Percentiles rank a stretch among this genome's conserved stretches.
Conservation (phyloP, 768 basidiomycete species). For the Lanmaoa pseudosensibilis region DNA sequence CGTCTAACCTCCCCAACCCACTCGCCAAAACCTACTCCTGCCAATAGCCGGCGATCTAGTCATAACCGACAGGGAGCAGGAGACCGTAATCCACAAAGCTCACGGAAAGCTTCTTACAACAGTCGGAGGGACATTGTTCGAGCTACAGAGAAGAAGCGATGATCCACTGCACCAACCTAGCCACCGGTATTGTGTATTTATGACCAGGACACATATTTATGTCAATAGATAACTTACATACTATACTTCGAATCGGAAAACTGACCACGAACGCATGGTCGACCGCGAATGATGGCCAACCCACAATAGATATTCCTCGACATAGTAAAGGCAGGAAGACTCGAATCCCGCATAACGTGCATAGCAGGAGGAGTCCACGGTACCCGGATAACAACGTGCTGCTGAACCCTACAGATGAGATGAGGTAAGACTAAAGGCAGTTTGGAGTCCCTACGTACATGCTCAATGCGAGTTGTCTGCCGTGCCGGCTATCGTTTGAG, state of each 20-base stretch:
- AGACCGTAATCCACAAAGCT: conserved; percentile 10
- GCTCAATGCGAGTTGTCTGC: conserved; percentile 14
- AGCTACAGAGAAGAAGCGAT: conserved; percentile 5
- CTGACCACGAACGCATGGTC: not conserved
- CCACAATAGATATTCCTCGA: conserved; percentile 1
- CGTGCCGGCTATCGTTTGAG: conserved; percentile 28
- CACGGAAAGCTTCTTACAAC: conserved; percentile 21
- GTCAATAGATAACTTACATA: conserved; percentile 8
- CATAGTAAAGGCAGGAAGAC: not conserved
- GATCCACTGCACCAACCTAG: not conserved
- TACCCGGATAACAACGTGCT: conserved; percentile 6
- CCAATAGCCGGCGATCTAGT: conserved; percentile 21
- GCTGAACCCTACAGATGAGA: not conserved
- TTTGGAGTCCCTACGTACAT: conserved; percentile 15
- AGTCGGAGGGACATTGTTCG: conserved; percentile 13
- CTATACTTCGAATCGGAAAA: not conserved
- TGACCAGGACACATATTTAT: conserved; percentile 24
- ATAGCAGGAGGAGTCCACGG: not conserved
- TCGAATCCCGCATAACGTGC: not conserved
- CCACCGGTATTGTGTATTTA: conserved; percentile 17
- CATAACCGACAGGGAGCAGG: conserved; percentile 9
- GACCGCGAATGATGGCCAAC: not conserved
- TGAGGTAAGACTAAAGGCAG: not conserved
- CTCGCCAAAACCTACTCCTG: conserved; percentile 17
- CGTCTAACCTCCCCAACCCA: conserved; percentile 12